A percentile compares a stretch with the other conserved stretches of the same genome.
Conservation (phyloP, 768 basidiomycete species). For the Kwoniella bestiolae region DNA sequence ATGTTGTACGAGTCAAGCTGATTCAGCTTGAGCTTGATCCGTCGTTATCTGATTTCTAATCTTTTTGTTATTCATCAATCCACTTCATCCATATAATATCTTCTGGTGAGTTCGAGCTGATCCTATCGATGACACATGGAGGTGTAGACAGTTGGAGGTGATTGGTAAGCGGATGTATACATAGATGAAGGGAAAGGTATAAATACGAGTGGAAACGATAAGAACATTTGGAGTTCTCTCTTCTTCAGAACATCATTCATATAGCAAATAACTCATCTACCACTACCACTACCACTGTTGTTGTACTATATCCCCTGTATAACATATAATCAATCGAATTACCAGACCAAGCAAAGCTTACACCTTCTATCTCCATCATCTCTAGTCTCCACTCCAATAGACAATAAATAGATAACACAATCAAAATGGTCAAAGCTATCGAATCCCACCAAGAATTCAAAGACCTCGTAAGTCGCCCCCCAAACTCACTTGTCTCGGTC, state of each 20-base stretch:
- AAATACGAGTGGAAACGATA: neutral
- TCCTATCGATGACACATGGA: neutral
- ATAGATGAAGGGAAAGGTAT: neutral
- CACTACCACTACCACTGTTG: neutral
- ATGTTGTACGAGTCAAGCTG: neutral
- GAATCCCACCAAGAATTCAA: constrained; percentile 53
- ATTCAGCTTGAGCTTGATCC: constrained; percentile 3
- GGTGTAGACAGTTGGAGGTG: neutral
- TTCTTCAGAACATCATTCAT: neutral
- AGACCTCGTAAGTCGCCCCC: constrained; percentile 47
- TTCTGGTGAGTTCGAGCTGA: constrained; percentile 16
- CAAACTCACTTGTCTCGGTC: too few relatives aligned
- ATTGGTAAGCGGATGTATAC: neutral
- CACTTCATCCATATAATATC: neutral
- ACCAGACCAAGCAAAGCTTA: constrained; percentile 4
- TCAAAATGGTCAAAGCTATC: constrained; percentile 55
- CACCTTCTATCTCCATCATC: neutral
- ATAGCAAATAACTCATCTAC: neutral
- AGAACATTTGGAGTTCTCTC: neutral
- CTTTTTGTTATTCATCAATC: neutral
- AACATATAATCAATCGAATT: neutral
- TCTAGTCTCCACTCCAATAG: neutral
- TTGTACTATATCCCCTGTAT: neutral
- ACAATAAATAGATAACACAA: neutral
- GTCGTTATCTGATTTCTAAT: neutral